Percentiles rank a stretch among this genome's conserved stretches.
These are phyloP conservation scores for Penicillium ochrochloron DNA, from an alignment of 495 filamentous ascomycete species.

Conservation along the genomic window DNA sequence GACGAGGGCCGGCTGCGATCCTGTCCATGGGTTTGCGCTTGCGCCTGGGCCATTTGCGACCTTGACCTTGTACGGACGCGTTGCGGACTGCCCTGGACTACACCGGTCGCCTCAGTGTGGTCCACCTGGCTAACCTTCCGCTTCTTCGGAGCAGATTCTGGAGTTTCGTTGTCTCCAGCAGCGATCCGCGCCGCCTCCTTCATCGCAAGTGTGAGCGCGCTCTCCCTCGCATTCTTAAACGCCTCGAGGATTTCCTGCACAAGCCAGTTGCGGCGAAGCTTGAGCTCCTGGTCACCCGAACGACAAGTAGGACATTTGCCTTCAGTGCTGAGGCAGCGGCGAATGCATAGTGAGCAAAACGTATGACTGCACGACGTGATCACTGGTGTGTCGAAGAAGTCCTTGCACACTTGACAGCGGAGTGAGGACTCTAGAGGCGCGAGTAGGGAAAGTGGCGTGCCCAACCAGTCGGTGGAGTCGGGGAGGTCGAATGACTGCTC, in stretches of 20 bases:
- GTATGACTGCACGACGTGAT: conserved; percentile 94
- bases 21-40: background rate
- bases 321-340: conserved; percentile 76
- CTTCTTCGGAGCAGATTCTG: conserved; percentile 44
- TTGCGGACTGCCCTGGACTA: conserved; percentile 26
- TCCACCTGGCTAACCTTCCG: conserved; percentile 47
- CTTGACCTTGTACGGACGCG: conserved; percentile 48
- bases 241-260: conserved; percentile 83
- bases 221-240: conserved; percentile 68
- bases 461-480: conserved; percentile 92
- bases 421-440: conserved; percentile 81
- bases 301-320: conserved; percentile 88
- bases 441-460: conserved; percentile 74
- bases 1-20: background rate
- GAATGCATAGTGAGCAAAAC: conserved; percentile 95
- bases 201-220: conserved; percentile 64
- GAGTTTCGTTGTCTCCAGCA: conserved; percentile 20
- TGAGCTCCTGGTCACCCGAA: conserved; percentile 74
- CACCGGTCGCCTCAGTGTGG: conserved; percentile 12
- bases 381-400: conserved; percentile 92
- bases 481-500: conserved; percentile 64
- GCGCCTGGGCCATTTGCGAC: background rate
- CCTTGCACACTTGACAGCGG: conserved; percentile 96
- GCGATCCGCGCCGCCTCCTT: conserved; percentile 33
- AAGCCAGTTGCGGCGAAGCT: conserved; percentile 79